phyloP scores from a whole-genome alignment of 2,329 filamentous ascomycete genomes.

The Colletotrichum acutatum region DNA sequence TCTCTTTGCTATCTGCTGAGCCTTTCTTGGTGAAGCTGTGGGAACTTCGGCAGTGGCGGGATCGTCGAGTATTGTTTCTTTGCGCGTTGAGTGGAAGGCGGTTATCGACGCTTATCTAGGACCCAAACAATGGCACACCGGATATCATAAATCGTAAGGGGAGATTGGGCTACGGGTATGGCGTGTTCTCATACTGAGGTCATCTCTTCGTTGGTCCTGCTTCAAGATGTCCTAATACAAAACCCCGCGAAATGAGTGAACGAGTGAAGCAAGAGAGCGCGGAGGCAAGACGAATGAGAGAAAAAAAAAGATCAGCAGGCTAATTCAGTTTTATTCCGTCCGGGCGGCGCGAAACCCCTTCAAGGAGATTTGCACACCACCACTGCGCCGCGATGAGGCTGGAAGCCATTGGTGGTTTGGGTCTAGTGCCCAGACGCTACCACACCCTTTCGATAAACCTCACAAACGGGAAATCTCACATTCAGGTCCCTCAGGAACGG shows the following conservation, averaged over 20 bases:
- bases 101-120: not conserved
- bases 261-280: too few species aligned
- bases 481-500: slow-evolving; percentile 13
- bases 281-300: not conserved
- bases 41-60: not conserved
- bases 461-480: not conserved
- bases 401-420: not conserved
- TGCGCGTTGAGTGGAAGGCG: not conserved
- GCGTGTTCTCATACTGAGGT: slow-evolving; percentile 1
- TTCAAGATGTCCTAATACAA: not conserved
- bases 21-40: not conserved
- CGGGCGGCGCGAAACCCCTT: slow-evolving; percentile 5
- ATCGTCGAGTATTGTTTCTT: not conserved
- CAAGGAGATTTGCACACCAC: slow-evolving; percentile 18
- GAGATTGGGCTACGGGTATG: not conserved
- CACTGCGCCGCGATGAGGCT: slow-evolving; percentile 27
- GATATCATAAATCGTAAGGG: not conserved
- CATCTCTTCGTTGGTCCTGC: not conserved
- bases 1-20: not conserved
- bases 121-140: not conserved
- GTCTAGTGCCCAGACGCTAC: slow-evolving; percentile 4
- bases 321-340: not conserved
- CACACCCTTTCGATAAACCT: not conserved
- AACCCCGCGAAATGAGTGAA: not conserved
- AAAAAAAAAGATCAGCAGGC: not conserved